Percentiles rank a stretch among this genome's conserved stretches.
phyloP scores from a whole-genome alignment of 2,329 filamentous ascomycete species.

The Curvularia eragrostidis region DNA sequence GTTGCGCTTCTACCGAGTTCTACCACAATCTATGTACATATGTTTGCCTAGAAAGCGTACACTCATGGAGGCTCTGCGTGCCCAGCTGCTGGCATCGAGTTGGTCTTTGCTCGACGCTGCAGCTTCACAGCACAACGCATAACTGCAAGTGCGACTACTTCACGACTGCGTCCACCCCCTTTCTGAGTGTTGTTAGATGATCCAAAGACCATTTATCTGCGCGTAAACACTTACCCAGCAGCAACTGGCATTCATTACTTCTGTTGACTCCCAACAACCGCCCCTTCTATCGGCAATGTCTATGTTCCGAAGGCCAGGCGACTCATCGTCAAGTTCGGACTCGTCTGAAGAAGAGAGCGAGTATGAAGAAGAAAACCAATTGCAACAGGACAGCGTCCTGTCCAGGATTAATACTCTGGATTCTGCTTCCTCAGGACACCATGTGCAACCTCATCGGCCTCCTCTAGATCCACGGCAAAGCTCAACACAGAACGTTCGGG shows the following conservation, averaged over 20 bases:
- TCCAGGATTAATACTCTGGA: slow-evolving; percentile 41
- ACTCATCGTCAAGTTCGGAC: slow-evolving; percentile 42
- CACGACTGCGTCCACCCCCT: slow-evolving; percentile 4
- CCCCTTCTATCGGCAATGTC: slow-evolving; percentile 29
- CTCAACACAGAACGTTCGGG: slow-evolving; percentile 39
- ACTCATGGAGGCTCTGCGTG: slow-evolving; percentile 35
- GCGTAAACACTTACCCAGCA: not conserved
- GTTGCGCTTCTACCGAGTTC: slow-evolving; percentile 42
- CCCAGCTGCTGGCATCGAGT: slow-evolving; percentile 29
- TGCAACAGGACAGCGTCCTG: slow-evolving; percentile 28
- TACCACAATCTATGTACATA: slow-evolving; percentile 41
- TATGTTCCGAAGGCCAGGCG: slow-evolving; percentile 45
- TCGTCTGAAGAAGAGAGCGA: slow-evolving; percentile 30
- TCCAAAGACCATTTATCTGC: slow-evolving; percentile 2
- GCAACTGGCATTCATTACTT: slow-evolving; percentile 1
- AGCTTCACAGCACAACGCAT: slow-evolving; percentile 22
- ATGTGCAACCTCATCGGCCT: slow-evolving; percentile 17
- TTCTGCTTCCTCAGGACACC: slow-evolving; percentile 28
- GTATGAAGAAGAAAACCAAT: slow-evolving; percentile 25
- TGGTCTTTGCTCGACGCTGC: slow-evolving; percentile 30
- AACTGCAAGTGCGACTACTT: slow-evolving; percentile 18
- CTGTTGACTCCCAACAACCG: slow-evolving; percentile 3
- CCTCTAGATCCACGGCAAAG: slow-evolving; percentile 27
- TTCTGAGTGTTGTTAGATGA: slow-evolving; percentile 6
- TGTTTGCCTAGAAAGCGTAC: slow-evolving; percentile 25